A percentile compares a stretch with the other conserved stretches of the same genome.
phyloP scores from a whole-genome alignment of 2,329 filamentous ascomycete species.

The Rhexocercosporidium sp. region DNA sequence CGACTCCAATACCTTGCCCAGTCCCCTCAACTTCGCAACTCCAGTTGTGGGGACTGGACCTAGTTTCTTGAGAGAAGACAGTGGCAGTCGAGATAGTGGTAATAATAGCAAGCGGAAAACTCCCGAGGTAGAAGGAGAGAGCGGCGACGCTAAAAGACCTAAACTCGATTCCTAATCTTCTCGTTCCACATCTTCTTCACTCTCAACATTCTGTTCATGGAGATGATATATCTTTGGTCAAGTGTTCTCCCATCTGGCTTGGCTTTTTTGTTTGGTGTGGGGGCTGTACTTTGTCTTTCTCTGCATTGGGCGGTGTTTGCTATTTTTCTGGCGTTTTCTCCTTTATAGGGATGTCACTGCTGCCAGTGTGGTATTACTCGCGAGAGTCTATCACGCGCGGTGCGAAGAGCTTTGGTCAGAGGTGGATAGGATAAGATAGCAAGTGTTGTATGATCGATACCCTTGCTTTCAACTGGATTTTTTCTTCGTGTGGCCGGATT shows the following conservation, averaged over 20 bases:
- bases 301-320: constrained; percentile 9
- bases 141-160: constrained; percentile 36
- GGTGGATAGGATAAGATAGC: background rate
- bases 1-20: constrained; percentile 87
- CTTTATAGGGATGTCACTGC: background rate
- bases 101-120: constrained; percentile 39
- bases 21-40: constrained; percentile 90
- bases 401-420: background rate
- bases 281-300: background rate
- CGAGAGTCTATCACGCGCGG: background rate
- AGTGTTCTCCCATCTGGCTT: constrained; percentile 2
- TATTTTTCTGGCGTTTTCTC: background rate
- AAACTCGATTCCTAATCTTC: constrained; percentile 9
- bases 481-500: background rate
- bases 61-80: constrained; percentile 66
- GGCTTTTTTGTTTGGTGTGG: background rate
- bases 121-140: constrained; percentile 36
- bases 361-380: background rate
- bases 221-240: background rate
- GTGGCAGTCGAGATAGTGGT: constrained; percentile 32
- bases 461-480: constrained; percentile 3
- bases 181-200: background rate
- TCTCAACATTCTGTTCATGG: background rate
- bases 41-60: constrained; percentile 69
- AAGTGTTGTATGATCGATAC: constrained; percentile 9